Conservation (phyloP, 139 green algal species). For the Penium margaritaceum region DNA sequence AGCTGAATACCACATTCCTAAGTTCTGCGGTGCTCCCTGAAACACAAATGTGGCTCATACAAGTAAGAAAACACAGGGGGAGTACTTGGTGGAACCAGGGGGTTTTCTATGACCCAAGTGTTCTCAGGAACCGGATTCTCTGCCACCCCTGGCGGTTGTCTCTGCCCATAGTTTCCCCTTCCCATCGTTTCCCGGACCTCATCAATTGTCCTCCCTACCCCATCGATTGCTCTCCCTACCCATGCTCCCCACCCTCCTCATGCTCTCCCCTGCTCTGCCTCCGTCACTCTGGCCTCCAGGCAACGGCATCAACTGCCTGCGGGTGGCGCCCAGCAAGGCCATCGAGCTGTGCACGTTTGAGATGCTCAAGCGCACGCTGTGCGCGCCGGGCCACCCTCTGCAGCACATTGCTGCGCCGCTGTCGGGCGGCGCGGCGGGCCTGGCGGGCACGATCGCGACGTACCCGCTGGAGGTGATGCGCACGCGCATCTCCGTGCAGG, state of each 20-base stretch:
- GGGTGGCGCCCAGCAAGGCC: slow-evolving; percentile 32
- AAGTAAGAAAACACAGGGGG: too few species aligned
- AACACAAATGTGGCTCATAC: too few species aligned
- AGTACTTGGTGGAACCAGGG: too few species aligned
- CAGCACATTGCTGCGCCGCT: slow-evolving; percentile 15
- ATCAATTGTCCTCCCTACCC: background rate
- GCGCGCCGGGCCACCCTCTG: slow-evolving; percentile 1
- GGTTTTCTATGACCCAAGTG: too few species aligned
- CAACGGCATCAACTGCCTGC: slow-evolving; percentile 29
- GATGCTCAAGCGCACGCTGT: slow-evolving; percentile 22
- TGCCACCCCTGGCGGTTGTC: background rate
- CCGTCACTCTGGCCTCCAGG: background rate
- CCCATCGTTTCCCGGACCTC: background rate
- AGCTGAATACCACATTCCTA: too few species aligned
- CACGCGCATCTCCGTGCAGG: slow-evolving; percentile 25
- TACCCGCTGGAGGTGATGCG: slow-evolving; percentile 35
- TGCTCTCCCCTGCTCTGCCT: background rate
- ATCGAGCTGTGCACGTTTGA: slow-evolving; percentile 30
- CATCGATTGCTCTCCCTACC: too few species aligned
- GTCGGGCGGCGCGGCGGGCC: slow-evolving; percentile 7
- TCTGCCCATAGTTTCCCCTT: background rate
- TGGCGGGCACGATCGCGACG: slow-evolving; percentile 18
- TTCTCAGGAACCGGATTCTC: too few species aligned
- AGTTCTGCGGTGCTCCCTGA: too few species aligned
- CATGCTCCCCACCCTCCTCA: background rate